These are phyloP conservation scores for Verbena officinalis DNA, from an alignment of 257 asterid species.

Conservation along the genomic window DNA sequence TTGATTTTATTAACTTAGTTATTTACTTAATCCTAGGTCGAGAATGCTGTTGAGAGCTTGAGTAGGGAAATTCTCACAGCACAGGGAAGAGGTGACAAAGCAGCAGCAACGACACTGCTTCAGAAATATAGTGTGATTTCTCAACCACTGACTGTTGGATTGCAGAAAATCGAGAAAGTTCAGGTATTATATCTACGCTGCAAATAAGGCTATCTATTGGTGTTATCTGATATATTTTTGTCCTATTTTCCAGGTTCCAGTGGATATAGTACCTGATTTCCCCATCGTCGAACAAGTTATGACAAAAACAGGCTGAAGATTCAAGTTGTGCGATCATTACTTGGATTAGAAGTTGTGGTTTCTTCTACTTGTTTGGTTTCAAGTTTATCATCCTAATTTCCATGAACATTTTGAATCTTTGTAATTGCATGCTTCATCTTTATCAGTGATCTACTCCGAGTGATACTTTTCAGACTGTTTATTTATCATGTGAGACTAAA, in stretches of 20 bases:
- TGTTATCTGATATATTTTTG: background rate
- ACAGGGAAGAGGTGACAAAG: slow-evolving; percentile 92
- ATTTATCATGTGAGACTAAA: no score
- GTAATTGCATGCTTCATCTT: no score
- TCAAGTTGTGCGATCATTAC: no score
- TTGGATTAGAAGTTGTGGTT: no score
- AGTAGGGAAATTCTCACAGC: slow-evolving; percentile 85
- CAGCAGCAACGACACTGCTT: slow-evolving; percentile 66
- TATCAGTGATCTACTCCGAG: no score
- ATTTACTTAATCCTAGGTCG: no score
- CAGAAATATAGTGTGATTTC: slow-evolving; percentile 56
- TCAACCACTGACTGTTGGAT: slow-evolving; percentile 58
- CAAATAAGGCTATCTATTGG: background rate
- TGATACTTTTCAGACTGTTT: no score
- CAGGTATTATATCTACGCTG: slow-evolving; percentile 53
- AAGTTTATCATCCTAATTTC: no score
- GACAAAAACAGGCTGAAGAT: no score
- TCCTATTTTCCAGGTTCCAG: slow-evolving; percentile 71
- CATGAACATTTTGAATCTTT: no score
- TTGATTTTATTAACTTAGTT: no score
- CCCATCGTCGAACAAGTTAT: slow-evolving; percentile 75
- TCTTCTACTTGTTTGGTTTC: no score
- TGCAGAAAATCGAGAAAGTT: slow-evolving; percentile 64
- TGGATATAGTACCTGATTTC: slow-evolving; percentile 85
- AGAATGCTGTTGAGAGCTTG: slow-evolving; percentile 75